Evolutionary conservation across 73 alveolate genomes (phyloP).

Genomic region (Tetrahymena malaccensis): DNA sequence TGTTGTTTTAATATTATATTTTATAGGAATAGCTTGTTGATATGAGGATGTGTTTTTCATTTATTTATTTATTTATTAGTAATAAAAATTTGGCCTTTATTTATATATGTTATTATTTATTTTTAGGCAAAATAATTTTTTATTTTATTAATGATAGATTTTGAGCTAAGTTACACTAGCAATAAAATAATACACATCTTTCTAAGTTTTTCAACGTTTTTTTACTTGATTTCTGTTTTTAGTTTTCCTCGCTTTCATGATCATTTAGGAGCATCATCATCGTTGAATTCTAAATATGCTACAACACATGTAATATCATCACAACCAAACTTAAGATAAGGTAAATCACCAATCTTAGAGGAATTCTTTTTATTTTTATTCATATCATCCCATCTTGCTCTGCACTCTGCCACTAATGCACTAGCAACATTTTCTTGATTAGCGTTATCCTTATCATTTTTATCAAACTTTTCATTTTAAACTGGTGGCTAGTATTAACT

Average conservation of each 20-base stretch:
- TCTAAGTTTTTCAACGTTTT: not conserved
- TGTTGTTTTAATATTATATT: no score
- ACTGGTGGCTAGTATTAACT: not conserved
- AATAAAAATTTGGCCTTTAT: no score
- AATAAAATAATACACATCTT: not conserved
- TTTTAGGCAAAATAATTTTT: no score
- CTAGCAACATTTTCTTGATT: slow-evolving; percentile 51
- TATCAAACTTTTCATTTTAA: not conserved
- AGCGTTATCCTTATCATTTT: slow-evolving; percentile 35
- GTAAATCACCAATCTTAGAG: slow-evolving; percentile 44
- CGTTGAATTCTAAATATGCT: slow-evolving; percentile 30
- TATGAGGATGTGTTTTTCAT: no score
- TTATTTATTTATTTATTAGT: no score
- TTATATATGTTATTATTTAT: no score
- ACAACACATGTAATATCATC: slow-evolving; percentile 43
- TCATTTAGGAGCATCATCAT: not conserved
- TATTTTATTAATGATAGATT: no score
- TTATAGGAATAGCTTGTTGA: no score
- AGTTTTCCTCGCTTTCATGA: not conserved
- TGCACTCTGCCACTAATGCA: slow-evolving; percentile 51
- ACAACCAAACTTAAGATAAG: slow-evolving; percentile 34
- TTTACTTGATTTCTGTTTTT: not conserved
- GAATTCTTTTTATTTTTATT: slow-evolving; percentile 21
- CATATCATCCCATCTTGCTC: slow-evolving; percentile 63
- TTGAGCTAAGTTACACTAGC: not conserved